Evolutionary conservation across 228 moss, liverwort and hornwort genomes (phyloP).

Genomic region (Sphagnum magellanicum): DNA sequence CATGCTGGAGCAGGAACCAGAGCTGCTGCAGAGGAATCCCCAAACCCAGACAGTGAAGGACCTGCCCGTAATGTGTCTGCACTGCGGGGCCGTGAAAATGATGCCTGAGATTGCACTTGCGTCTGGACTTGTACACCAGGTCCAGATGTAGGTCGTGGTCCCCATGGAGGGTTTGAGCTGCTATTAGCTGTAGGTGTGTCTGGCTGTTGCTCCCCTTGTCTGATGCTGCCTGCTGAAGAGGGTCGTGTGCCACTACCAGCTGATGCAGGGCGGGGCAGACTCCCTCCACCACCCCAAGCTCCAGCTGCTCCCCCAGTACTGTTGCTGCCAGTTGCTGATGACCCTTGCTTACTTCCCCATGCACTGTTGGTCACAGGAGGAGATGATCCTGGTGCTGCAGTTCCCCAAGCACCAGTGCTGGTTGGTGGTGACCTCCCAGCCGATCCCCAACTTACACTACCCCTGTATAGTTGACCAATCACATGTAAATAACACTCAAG

Average conservation of each 20-base stretch:
- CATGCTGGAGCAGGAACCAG: constrained; percentile 53
- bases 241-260: constrained; percentile 84
- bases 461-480: constrained; percentile 31
- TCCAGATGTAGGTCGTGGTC: constrained; percentile 78
- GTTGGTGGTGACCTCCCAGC: constrained; percentile 81
- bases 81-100: constrained; percentile 67
- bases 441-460: constrained; percentile 90
- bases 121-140: constrained; percentile 85
- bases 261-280: constrained; percentile 72
- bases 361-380: constrained; percentile 67
- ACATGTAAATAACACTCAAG: no score
- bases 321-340: constrained; percentile 11
- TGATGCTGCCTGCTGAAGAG: constrained; percentile 68
- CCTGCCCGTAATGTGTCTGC: constrained; percentile 67
- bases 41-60: constrained; percentile 68
- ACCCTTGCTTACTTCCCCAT: constrained; percentile 58
- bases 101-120: constrained; percentile 45
- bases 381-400: constrained; percentile 68
- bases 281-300: constrained; percentile 37
- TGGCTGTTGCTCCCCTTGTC: constrained; percentile 38
- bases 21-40: constrained; percentile 43
- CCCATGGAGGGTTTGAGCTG: constrained; percentile 55
- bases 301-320: constrained; percentile 32
- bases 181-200: constrained; percentile 19
- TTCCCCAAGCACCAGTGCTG: constrained; percentile 61